These are phyloP conservation scores for Austroboletus novae-zelandiae DNA, from an alignment of 1,284 basidiomycete species.

Conservation along the genomic window DNA sequence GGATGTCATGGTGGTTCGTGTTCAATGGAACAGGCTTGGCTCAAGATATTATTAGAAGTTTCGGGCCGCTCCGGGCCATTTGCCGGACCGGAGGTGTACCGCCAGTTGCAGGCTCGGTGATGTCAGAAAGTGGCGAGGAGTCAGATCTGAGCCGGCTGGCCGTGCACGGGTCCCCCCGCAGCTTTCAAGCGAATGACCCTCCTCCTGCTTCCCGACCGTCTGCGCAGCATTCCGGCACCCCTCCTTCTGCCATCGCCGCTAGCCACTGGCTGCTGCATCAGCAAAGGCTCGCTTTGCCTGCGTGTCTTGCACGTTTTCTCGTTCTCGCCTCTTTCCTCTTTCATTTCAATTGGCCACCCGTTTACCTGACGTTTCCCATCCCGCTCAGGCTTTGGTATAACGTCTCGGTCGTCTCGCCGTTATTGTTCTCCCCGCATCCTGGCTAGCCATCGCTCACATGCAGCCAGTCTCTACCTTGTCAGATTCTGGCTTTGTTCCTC, in stretches of 20 bases:
- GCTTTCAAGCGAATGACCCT: conserved; percentile 8
- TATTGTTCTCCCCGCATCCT: conserved; percentile 24
- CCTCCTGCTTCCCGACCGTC: neutral
- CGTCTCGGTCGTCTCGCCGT: conserved; percentile 22
- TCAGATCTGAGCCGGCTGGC: conserved; percentile 3
- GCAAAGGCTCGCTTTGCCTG: conserved; percentile 12
- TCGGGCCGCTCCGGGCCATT: conserved; percentile 8
- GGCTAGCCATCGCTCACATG: conserved; percentile 29
- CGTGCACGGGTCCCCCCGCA: conserved; percentile 7
- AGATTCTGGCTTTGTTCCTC: conserved; percentile 53
- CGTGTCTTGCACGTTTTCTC: conserved; percentile 36
- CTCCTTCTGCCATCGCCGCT: conserved; percentile 5
- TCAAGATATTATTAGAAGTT: neutral
- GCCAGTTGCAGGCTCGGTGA: conserved; percentile 27
- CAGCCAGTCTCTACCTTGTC: conserved; percentile 32
- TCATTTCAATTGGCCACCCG: conserved; percentile 34
- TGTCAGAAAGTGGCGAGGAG: conserved; percentile 23
- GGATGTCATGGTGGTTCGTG: conserved; percentile 36
- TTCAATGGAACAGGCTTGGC: too few species aligned
- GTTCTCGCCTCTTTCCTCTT: conserved; percentile 29
- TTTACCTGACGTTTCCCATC: conserved; percentile 40
- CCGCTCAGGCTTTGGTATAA: conserved; percentile 26
- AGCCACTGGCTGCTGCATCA: conserved; percentile 6
- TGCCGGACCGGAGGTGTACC: conserved; percentile 6
- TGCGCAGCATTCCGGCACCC: conserved; percentile 12